Evolutionary conservation across 2,329 filamentous ascomycete genomes (phyloP).

Genomic region (Fusarium camptoceras): DNA sequence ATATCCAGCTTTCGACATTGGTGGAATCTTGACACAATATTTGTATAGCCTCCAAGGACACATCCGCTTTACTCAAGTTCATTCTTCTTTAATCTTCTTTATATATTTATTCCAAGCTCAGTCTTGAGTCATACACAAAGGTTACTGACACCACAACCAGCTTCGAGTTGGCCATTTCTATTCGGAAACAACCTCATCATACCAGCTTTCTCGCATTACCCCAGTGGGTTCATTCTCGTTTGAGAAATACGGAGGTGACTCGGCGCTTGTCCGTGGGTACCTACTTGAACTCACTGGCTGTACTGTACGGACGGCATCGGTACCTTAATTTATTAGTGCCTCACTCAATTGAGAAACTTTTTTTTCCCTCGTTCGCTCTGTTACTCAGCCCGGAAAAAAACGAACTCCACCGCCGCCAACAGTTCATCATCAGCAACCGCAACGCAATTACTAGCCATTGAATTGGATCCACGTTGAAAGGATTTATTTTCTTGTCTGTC

Average conservation of each 20-base stretch:
- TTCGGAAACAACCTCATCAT: not conserved
- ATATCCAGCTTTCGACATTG: constrained; percentile 7
- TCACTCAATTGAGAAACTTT: constrained; percentile 32
- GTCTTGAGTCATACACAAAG: not conserved
- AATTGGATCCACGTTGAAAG: constrained; percentile 1
- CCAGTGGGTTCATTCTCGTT: constrained; percentile 9
- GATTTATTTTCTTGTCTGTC: not conserved
- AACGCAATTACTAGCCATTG: not conserved
- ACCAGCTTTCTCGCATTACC: not conserved
- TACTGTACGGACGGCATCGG: constrained; percentile 4
- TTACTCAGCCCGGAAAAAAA: constrained; percentile 45
- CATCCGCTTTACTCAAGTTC: no score
- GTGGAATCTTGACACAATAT: not conserved
- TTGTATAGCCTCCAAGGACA: not conserved
- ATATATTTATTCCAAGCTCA: not conserved
- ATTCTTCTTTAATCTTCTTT: not conserved
- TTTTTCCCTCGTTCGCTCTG: constrained; percentile 22
- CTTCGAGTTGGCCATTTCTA: not conserved
- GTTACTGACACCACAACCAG: not conserved
- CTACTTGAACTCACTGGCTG: not conserved
- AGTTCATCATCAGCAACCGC: constrained; percentile 2
- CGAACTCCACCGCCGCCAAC: constrained; percentile 22
- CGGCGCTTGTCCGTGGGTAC: constrained; percentile 37
- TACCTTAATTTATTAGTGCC: constrained; percentile 32
- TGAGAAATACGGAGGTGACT: constrained; percentile 23